Evolutionary conservation across 192 early-diverging fungal genomes (phyloP), one percentile per base, ranked within the genome.

Genomic region (Entomortierella beljakovae): DNA sequence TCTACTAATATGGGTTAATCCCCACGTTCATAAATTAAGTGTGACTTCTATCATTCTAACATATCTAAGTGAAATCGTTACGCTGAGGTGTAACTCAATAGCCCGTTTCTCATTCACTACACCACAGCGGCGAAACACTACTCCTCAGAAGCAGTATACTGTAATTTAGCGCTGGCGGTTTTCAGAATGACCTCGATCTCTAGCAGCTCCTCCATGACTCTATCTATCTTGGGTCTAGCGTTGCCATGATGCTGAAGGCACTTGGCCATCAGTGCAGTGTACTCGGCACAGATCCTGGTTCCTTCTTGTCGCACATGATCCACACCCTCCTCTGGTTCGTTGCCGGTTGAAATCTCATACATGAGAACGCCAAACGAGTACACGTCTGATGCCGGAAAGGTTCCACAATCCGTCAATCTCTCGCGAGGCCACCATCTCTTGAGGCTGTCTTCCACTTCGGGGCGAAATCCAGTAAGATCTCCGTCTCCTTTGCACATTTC

Each of bases 301-400:
- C 40, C 58, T 20, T 70, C 68, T 40, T 33, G 42, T 26, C 31
- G n/a, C 13, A 55, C 28, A 28, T 61, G 57, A 69, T 69, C 67
- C n/a, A 13, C 6, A 3, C 32, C 46, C 26, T 68, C 66, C 51
- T 53, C 52, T 29, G 68, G 68, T 22, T 61, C 59, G 32, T 29
- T 61, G 40, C 68, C 58, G 5, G 68, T 70, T n/a, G 68, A 61
- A 23, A 70, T 70, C 42, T 70, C 68, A n/a, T 70, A 70, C 68
- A 70, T 61, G 50, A 70, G 58, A 48, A 70, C 40, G 16, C 68
- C 68, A 34, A 70, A 70, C 8, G 68, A 16, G 51, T 55, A 70
- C 37, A 61, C 59, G 15, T 70, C 68, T 10, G 68, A 54, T 40
- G 29, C n/a, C 20, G n/a, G 1, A 25, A 9, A 61, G 50, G 68